Base-by-base conservation (phyloP, 106 monocot genomes). In the Triglochin maritima region DNA sequence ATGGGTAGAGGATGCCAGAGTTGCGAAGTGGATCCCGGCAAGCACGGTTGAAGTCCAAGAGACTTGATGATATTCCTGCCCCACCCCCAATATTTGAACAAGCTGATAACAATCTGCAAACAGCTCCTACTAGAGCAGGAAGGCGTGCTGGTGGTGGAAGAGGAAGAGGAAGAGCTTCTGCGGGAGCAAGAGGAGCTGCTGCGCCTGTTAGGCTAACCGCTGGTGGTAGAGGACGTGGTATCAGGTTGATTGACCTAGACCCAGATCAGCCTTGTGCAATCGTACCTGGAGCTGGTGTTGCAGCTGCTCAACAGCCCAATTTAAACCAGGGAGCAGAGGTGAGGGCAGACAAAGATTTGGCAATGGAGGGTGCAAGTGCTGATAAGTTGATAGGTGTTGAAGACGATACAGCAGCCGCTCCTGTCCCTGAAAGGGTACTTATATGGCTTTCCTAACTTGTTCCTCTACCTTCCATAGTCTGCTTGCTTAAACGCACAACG, bases 1-100 rank as follows among this genome's bases (percentile, higher is more conserved):
- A 88, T 87, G 96, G 96, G 84, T 78, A 84, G 80, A 92, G 82
- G 81, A 98, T 98, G 96, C 96, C 88, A 79, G 91, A 98, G 79
- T 71, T 98, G 86, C 70, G 88, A 82, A 98, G 96, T 71, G 96
- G 91, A 78, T 82, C 89, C 61, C 85, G 96, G 45, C 90, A 96
- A 82, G 87, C 83, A 84, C 81, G 88, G 58, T 74, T 90, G 82
- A 86, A 72, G 73, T 82, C 89, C 46, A 88, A 83, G 69, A 93
- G 76, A 65, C 76, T 81, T 62, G 86, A 83, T 65, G 93, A 88
- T 71, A 82, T 82, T 63, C 80, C 76, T 16, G 14, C 69, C 13
- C 66, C 67, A 42, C 29, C 70, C 6, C 80, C 59, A 17, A 75
- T 70, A 3, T 46, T 80, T 50, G 78, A 82, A 43, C 82, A 84